Conservation (phyloP, 768 basidiomycete species). For the Mycena alexandri region DNA sequence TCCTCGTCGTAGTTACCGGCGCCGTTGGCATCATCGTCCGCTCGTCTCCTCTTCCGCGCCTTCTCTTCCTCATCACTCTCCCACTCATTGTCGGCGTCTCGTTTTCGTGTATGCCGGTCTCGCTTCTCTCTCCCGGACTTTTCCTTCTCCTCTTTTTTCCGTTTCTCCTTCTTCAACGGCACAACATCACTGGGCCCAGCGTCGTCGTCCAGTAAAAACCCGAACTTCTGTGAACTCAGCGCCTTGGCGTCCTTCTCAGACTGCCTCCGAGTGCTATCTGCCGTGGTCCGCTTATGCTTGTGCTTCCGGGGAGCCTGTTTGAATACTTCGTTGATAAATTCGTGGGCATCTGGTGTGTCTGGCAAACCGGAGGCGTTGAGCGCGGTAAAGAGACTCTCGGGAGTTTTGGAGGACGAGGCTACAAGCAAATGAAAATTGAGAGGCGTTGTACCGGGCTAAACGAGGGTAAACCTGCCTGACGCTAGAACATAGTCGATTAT, state of each 20-base stretch:
- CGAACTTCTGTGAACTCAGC: constrained; percentile 79
- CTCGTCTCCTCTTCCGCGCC: constrained; percentile 71
- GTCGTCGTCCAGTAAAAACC: constrained; percentile 88
- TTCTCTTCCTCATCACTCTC: constrained; percentile 92
- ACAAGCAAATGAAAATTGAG: constrained; percentile 4
- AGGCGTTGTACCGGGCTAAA: constrained; percentile 5
- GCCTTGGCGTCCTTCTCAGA: constrained; percentile 83
- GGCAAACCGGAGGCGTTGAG: constrained; percentile 86
- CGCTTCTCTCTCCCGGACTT: constrained; percentile 56
- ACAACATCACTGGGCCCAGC: constrained; percentile 56
- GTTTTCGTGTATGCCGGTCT: constrained; percentile 79
- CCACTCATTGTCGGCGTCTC: constrained; percentile 90
- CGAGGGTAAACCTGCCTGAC: constrained; percentile 66
- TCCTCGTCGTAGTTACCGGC: constrained; percentile 56
- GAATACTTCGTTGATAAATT: constrained; percentile 85
- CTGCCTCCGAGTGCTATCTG: constrained; percentile 66
- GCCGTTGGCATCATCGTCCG: constrained; percentile 54
- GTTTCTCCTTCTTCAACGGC: constrained; percentile 56
- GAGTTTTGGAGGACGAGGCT: constrained; percentile 88
- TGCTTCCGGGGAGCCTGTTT: constrained; percentile 81
- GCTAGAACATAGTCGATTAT: constrained; percentile 91
- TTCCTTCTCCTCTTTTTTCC: constrained; percentile 61
- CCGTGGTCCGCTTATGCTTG: constrained; percentile 70
- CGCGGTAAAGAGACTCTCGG: constrained; percentile 81
- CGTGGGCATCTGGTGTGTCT: constrained; percentile 81